phyloP scores from a whole-genome alignment of 106 monocot genomes.

The Apostasia shenzhenica region DNA sequence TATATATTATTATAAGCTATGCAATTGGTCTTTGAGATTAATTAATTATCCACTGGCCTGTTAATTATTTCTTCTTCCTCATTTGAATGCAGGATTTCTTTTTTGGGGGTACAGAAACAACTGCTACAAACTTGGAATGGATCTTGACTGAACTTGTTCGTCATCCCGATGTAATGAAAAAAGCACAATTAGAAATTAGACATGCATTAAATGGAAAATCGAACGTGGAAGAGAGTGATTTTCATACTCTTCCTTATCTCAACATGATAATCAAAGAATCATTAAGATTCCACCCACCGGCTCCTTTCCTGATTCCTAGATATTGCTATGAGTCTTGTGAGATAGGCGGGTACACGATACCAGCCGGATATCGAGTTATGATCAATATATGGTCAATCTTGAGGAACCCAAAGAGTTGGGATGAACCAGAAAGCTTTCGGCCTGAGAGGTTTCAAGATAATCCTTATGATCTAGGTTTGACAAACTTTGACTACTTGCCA shows the following conservation, averaged over 20 bases:
- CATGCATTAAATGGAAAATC: neutral
- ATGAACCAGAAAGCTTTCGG: constrained; percentile 7
- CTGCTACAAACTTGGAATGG: neutral
- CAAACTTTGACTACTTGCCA: constrained; percentile 3
- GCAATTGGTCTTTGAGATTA: too few species aligned
- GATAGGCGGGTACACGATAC: constrained; percentile 6
- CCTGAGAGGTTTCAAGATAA: constrained; percentile 9
- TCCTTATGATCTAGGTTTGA: neutral
- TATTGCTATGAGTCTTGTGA: neutral
- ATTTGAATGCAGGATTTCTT: constrained; percentile 17
- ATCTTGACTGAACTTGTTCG: constrained; percentile 9
- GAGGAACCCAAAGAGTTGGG: constrained; percentile 13
- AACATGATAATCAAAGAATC: constrained; percentile 18
- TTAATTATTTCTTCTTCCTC: too few species aligned
- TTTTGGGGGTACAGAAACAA: constrained; percentile 10
- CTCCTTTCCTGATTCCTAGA: constrained; percentile 7
- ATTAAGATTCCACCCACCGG: constrained; percentile 12
- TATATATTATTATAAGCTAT: too few species aligned
- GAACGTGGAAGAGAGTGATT: neutral
- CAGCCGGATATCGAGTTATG: neutral
- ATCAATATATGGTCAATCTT: constrained; percentile 17
- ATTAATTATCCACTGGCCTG: too few species aligned
- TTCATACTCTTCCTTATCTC: neutral
- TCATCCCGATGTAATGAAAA: constrained; percentile 3
- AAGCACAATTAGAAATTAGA: constrained; percentile 14